Evolutionary conservation across 257 asterid species (phyloP), one percentile per base, ranked within the genome.

Genomic region (Verbena officinalis): DNA sequence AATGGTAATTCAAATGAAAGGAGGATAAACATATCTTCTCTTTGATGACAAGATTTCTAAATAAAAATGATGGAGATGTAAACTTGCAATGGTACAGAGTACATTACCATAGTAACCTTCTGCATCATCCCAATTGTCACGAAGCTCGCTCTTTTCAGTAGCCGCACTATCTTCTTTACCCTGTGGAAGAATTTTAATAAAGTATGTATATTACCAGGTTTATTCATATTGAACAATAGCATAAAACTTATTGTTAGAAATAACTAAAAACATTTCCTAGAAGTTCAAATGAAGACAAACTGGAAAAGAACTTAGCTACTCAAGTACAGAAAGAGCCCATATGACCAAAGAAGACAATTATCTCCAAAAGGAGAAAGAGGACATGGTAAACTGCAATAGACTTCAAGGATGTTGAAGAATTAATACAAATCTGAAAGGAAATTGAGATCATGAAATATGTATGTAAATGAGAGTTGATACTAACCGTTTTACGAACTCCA

Each of bases 101-200:
- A 51, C 42, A 61, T n/a, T 78, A 92, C 98, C 90, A 51, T 92
- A 92, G 76, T 92, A 92, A 39, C 98, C 98, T 73, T 92, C 98
- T 1, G 96, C 84, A 55, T 92, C 98, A 77, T 92, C 98, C 98
- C 98, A 92, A 73, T 92, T 92, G 74, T 92, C 98, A 77, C 87
- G 72, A 7, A 83, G 83, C 53, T 85, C 95, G 74, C 88, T 79
- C 79, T 76, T 86, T 76, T 89, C 97, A 78, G 85, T 73, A 66
- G 96, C 81, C 16, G 70, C 49, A 16, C 84, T 84, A 65, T 90
- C 98, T 24, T 78, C 87, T 82, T 85, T 92, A 49, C 87, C 97
- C 98, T 92, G 83, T 60, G 21, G 43, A 57, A 67, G 44, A 22
- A 45, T 65, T 57, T 55, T 33, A 34, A 30, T n/a, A 36, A 11